These are phyloP conservation scores for Phytophthora foliorum DNA, from an alignment of 352 stramenopile genomes.

Conservation along the genomic window DNA sequence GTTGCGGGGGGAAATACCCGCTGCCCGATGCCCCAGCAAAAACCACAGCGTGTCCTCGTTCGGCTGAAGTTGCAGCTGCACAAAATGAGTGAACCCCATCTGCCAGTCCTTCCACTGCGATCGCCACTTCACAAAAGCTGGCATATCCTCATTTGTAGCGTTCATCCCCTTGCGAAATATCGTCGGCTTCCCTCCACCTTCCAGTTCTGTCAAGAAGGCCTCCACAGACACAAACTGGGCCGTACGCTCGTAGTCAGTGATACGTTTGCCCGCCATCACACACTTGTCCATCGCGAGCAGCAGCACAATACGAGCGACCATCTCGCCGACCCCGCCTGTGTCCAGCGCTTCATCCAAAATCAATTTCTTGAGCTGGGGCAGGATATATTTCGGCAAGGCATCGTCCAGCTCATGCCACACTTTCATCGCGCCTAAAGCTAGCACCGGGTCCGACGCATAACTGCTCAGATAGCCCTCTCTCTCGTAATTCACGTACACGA, in stretches of 20 bases:
- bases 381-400: constrained; percentile 1
- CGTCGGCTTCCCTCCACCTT: background rate
- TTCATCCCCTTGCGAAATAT: background rate
- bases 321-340: constrained; percentile 1
- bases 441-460: constrained; percentile 19
- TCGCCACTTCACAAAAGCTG: constrained; percentile 7
- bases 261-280: background rate
- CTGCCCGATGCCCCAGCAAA: constrained; percentile 37
- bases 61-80: constrained; percentile 27
- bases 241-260: background rate
- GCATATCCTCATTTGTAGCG: background rate
- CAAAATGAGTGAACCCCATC: constrained; percentile 46
- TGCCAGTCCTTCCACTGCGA: constrained; percentile 28
- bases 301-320: constrained; percentile 19
- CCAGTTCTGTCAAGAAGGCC: constrained; percentile 1
- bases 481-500: constrained; percentile 18
- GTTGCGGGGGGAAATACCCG: constrained; percentile 21
- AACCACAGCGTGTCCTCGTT: constrained; percentile 31
- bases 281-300: constrained; percentile 21
- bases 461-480: constrained; percentile 8
- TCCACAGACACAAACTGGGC: constrained; percentile 11
- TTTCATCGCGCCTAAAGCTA: constrained; percentile 11
- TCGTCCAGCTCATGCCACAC: constrained; percentile 5
- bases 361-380: constrained; percentile 13
- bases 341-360: constrained; percentile 15